These are phyloP conservation scores for Leishmania major DNA, from an alignment of 208 protist genomes.

Conservation along the genomic window DNA sequence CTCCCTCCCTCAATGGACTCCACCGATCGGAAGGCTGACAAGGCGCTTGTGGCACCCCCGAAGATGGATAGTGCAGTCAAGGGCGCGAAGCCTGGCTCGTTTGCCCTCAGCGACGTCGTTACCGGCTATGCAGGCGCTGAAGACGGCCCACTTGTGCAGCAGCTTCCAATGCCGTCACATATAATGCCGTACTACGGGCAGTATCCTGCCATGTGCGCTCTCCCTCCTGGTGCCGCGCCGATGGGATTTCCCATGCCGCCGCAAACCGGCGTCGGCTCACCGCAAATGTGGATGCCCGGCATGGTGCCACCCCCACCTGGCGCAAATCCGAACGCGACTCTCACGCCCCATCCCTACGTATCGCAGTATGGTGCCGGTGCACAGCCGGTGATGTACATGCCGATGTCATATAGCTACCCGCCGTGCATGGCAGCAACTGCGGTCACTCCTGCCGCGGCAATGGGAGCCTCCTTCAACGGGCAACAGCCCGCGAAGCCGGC, in stretches of 20 bases:
- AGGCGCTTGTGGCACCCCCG: conserved; percentile 8
- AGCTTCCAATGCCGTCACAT: conserved; percentile 19
- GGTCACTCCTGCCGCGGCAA: conserved; percentile 12
- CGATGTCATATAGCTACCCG: conserved; percentile 32
- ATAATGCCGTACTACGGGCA: conserved; percentile 32
- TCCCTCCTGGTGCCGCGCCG: conserved; percentile 14
- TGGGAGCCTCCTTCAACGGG: conserved; percentile 5
- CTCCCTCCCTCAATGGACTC: conserved; percentile 17
- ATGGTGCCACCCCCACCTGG: conserved; percentile 20
- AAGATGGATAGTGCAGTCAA: conserved; percentile 6
- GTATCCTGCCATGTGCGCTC: conserved; percentile 31
- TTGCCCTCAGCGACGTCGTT: neutral
- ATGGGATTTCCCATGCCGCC: conserved; percentile 26
- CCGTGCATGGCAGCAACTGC: conserved; percentile 36
- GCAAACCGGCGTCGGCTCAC: conserved; percentile 1
- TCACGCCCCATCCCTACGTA: conserved; percentile 18
- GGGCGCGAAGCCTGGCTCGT: conserved; percentile 11
- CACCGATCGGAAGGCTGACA: conserved; percentile 14
- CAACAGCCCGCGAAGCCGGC: conserved; percentile 20
- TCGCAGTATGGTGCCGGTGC: conserved; percentile 21
- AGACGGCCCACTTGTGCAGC: conserved; percentile 1
- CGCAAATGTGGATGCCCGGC: conserved; percentile 35
- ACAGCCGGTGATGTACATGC: conserved; percentile 41
- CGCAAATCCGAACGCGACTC: conserved; percentile 4
- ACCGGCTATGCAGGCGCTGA: conserved; percentile 14